Conservation (phyloP, 2,329 filamentous ascomycete genomes). For the Xylariaceae sp. region DNA sequence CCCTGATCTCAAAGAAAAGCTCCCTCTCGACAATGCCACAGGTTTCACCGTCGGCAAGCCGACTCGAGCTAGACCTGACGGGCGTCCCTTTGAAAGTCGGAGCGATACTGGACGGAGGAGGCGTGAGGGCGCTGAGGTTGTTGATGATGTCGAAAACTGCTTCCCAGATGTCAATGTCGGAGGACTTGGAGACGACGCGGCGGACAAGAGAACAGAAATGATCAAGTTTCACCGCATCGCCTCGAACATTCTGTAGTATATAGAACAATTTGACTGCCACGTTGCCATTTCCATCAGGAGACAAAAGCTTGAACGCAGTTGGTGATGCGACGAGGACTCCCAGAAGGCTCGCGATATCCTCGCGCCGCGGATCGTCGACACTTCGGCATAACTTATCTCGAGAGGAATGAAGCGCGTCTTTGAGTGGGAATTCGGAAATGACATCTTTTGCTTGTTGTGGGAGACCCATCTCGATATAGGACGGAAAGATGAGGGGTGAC, state of each 20-base stretch:
- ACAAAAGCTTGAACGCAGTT: conserved; percentile 2
- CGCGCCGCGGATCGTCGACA: not conserved
- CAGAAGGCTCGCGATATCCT: conserved; percentile 6
- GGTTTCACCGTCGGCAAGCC: conserved; percentile 3
- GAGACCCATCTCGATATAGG: conserved; percentile 1
- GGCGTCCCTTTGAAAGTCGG: conserved; percentile 2
- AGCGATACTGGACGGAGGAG: not conserved
- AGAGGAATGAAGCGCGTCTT: conserved; percentile 4
- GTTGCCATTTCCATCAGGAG: conserved; percentile 1
- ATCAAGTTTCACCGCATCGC: conserved; percentile 1
- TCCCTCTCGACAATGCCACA: conserved; percentile 1
- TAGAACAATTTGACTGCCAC: conserved; percentile 7
- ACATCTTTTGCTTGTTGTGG: conserved; percentile 3
- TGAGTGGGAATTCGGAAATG: conserved; percentile 4
- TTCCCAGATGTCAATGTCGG: conserved; percentile 3
- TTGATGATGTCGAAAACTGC: conserved; percentile 4
- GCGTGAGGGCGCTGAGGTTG: not conserved
- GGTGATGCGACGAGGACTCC: not conserved
- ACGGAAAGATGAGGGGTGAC: not conserved
- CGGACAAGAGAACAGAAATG: conserved; percentile 6
- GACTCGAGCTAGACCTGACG: conserved; percentile 1
- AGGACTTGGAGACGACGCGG: conserved; percentile 1
- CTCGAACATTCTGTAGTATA: conserved; percentile 3
- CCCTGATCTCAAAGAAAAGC: conserved; percentile 3
- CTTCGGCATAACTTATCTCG: conserved; percentile 4